These are phyloP conservation scores for Moesziomyces antarcticus DNA, from an alignment of 1,284 basidiomycete species.

Conservation along the genomic window DNA sequence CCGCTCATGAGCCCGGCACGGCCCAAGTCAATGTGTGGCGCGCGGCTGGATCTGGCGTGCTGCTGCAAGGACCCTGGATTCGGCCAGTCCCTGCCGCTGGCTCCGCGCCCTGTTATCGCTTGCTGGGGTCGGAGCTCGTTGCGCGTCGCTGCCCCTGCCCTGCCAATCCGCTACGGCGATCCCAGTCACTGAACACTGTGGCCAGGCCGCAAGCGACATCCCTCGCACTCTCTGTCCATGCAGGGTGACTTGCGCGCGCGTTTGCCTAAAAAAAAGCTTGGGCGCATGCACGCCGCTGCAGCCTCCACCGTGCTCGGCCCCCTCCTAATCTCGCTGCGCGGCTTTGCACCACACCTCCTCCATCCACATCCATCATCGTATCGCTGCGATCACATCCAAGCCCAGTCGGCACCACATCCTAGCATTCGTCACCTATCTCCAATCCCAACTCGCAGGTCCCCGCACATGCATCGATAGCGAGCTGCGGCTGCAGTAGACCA, in stretches of 20 bases:
- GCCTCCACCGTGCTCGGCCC: neutral
- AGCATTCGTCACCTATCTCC: neutral
- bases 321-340: neutral
- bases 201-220: neutral
- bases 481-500: neutral
- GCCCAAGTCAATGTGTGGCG: too few relatives aligned
- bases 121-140: too few relatives aligned
- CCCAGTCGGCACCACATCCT: conserved; percentile 1
- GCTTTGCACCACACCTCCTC: neutral
- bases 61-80: conserved; percentile 18
- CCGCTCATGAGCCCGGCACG: too few relatives aligned
- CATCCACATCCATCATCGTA: neutral
- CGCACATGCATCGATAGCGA: neutral
- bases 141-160: neutral
- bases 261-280: conserved; percentile 4
- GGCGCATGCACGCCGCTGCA: conserved; percentile 2
- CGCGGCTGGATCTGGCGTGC: neutral
- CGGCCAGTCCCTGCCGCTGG: too few relatives aligned
- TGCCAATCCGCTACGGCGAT: neutral
- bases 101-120: neutral
- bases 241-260: conserved; percentile 32
- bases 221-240: neutral
- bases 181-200: too few relatives aligned
- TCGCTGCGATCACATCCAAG: neutral
- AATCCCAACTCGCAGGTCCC: too few relatives aligned